Percentiles rank a stretch among this genome's conserved stretches.
These are phyloP conservation scores for Akebia trifoliata DNA, from an alignment of 164 flowering plant species.

Conservation along the genomic window DNA sequence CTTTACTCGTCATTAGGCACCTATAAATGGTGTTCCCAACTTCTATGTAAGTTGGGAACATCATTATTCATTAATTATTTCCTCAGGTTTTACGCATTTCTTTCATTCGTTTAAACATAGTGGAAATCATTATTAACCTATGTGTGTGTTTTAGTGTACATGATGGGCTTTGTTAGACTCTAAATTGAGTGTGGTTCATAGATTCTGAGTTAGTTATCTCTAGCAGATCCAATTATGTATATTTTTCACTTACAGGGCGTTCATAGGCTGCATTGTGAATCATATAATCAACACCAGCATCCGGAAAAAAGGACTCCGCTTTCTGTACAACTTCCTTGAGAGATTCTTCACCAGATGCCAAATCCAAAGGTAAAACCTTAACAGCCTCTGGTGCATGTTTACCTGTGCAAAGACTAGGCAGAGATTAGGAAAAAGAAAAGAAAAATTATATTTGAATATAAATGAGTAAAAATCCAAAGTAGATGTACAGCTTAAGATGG, in stretches of 20 bases:
- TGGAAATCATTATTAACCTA: too few relatives aligned
- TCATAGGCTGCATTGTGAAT: constrained; percentile 93
- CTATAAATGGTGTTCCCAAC: too few relatives aligned
- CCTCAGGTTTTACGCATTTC: too few relatives aligned
- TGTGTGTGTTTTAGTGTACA: neutral
- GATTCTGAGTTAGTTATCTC: neutral
- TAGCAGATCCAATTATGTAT: neutral
- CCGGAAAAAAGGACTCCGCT: constrained; percentile 74
- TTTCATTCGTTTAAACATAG: too few relatives aligned
- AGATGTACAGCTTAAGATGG: neutral
- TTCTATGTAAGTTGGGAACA: too few relatives aligned
- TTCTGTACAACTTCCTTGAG: constrained; percentile 61
- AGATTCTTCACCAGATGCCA: constrained; percentile 67
- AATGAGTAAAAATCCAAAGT: neutral
- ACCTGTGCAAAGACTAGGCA: constrained; percentile 36
- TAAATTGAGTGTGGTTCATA: neutral
- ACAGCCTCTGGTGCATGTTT: constrained; percentile 81
- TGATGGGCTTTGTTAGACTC: neutral
- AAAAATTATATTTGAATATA: neutral
- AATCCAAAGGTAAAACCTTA: constrained; percentile 75
- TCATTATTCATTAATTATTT: too few relatives aligned
- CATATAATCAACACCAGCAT: constrained; percentile 81
- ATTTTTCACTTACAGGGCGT: constrained; percentile 68
- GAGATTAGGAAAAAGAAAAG: neutral
- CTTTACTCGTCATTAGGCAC: too few relatives aligned